Percentiles rank a stretch among this genome's conserved stretches.
Evolutionary conservation across 2,329 filamentous ascomycete species (phyloP).

Genomic region (Rhexocercosporidium sp.): DNA sequence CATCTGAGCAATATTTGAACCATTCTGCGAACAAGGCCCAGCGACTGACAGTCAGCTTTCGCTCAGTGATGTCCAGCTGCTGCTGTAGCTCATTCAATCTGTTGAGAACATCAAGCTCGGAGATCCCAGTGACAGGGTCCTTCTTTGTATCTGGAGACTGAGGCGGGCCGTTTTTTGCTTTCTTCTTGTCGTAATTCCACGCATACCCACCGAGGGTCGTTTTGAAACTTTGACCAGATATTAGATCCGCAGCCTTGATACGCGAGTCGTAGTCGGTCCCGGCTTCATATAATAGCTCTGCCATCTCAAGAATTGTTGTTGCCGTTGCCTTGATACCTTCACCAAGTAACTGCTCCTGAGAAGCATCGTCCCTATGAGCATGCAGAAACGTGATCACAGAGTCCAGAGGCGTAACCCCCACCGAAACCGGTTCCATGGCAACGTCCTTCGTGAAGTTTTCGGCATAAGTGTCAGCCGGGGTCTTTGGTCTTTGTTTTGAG

Average conservation of each 20-base stretch:
- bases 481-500: conserved; percentile 4
- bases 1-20: conserved; percentile 19
- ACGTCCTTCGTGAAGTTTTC: conserved; percentile 15
- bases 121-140: not conserved
- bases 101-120: conserved; percentile 8
- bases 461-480: conserved; percentile 4
- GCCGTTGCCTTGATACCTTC: not conserved
- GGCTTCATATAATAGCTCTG: conserved; percentile 21
- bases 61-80: conserved; percentile 10
- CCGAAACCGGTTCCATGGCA: conserved; percentile 18
- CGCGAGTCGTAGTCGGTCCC: conserved; percentile 18
- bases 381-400: conserved; percentile 21
- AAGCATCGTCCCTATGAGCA: conserved; percentile 16
- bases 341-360: conserved; percentile 10
- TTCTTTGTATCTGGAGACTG: not conserved
- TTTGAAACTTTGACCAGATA: conserved; percentile 11
- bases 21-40: conserved; percentile 24
- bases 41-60: not conserved
- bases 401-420: conserved; percentile 20
- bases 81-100: conserved; percentile 16
- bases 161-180: not conserved
- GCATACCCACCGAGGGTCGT: not conserved
- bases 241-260: conserved; percentile 17
- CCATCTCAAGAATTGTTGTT: conserved; percentile 1
- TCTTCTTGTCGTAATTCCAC: conserved; percentile 17